Conservation (phyloP, 768 basidiomycete species). For the Boletus bicolor region DNA sequence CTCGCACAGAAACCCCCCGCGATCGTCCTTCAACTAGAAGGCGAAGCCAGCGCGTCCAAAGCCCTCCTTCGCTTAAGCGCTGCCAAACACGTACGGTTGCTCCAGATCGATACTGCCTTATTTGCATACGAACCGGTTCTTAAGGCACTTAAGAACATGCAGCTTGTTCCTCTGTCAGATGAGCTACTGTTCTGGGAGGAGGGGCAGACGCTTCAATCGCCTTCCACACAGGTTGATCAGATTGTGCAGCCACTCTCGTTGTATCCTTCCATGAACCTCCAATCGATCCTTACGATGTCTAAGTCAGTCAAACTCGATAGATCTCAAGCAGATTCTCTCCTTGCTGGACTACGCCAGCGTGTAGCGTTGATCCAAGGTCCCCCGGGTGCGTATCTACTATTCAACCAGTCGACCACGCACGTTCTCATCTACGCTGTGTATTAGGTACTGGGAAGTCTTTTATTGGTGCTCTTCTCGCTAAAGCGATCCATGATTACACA, state of each 20-base stretch:
- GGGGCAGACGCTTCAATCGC: conserved; percentile 13
- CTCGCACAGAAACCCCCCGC: conserved; percentile 46
- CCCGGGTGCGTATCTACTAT: conserved; percentile 45
- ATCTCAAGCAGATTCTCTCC: conserved; percentile 46
- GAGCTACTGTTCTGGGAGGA: conserved; percentile 58
- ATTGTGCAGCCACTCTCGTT: conserved; percentile 29
- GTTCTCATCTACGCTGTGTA: neutral
- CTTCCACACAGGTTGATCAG: neutral
- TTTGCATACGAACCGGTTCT: conserved; percentile 66
- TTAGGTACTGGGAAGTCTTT: conserved; percentile 75
- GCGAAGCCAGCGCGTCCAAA: conserved; percentile 37
- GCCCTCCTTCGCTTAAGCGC: conserved; percentile 41
- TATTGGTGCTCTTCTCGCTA: conserved; percentile 65
- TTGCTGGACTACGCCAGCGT: conserved; percentile 52
- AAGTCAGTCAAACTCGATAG: conserved; percentile 47
- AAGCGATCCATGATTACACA: conserved; percentile 50
- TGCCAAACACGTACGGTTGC: conserved; percentile 37
- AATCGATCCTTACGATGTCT: conserved; percentile 33
- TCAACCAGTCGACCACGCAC: neutral
- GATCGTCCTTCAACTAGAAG: conserved; percentile 56
- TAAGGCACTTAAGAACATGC: conserved; percentile 50
- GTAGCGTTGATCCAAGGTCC: conserved; percentile 70
- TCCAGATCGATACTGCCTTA: conserved; percentile 61
- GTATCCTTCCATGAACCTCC: conserved; percentile 41
- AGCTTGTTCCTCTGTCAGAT: conserved; percentile 43